Evolutionary conservation across 371 early-diverging fungal genomes (phyloP), one percentile per base, ranked within the genome.

Genomic region (Apophysomyces elegans): DNA sequence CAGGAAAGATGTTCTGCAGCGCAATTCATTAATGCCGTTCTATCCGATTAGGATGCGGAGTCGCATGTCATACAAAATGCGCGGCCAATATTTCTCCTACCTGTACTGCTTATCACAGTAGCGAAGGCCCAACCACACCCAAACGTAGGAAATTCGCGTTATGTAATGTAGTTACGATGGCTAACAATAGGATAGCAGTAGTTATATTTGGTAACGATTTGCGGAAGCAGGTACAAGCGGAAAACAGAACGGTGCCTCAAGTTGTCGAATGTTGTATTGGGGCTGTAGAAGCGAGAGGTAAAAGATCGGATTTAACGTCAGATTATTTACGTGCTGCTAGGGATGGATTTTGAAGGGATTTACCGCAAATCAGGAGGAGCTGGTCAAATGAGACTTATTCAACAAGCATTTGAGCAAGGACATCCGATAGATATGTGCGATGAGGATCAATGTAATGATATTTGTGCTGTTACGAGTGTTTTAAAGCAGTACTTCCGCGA

Each of bases 401-500:
- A 86, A 37, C 72, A 74, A 7, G 70, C 79, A 1, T 78, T 86
- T 46, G 84, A 88, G 50, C 64, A 76, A 14, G 83, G 80, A 0
- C 77, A 82, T 14, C 60, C 69, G 7, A 68, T 68, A 9, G 68
- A 86, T 61, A 56, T 91, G n/a, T 73, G 68, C 46, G 85, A 88
- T 59, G 68, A 77, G 8, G 74, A 78, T 14, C 68, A 83, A 59
- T 87, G 84, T 69, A 80, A 82, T 65, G 88, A 87, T 74, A 87
- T 90, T 45, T 84, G 87, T 65, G 86, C 88, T 7, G 84, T 96
- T 8, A 96, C 98, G 2, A 95, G 96, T 57, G 87, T 98, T 21
- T 75, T 98, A 61, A 97, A 96, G 73, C 95, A 95, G 76, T 98
- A 96, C 66, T 87, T 98, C 63, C 85, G 98, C 39, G 95, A 94